These are phyloP conservation scores for Pseudogymnoascus sp. DNA, from an alignment of 2,329 filamentous ascomycete species.

Conservation along the genomic window DNA sequence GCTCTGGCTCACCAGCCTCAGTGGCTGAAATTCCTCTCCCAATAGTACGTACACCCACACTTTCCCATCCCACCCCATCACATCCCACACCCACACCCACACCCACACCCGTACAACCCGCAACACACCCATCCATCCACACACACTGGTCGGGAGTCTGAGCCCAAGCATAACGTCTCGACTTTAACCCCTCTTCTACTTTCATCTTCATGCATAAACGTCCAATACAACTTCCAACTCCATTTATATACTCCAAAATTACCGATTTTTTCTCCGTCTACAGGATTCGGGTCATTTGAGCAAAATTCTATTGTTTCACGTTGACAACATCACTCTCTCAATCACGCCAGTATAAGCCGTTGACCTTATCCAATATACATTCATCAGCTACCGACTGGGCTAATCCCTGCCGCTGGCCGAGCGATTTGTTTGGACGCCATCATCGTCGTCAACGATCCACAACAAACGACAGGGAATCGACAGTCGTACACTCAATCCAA, in stretches of 20 bases:
- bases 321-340: not conserved
- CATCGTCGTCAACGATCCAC: slow-evolving; percentile 6
- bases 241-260: not conserved
- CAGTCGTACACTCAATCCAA: slow-evolving; percentile 1
- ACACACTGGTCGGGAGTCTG: not conserved
- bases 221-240: not conserved
- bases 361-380: not conserved
- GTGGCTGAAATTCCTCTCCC: not conserved
- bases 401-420: slow-evolving; percentile 4
- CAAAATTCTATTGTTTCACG: not conserved
- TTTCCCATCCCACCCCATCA: not conserved
- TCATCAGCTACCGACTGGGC: not conserved
- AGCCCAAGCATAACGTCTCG: not conserved
- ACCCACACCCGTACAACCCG: not conserved
- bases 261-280: not conserved
- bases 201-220: slow-evolving; percentile 7
- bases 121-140: not conserved
- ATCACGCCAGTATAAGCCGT: not conserved
- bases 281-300: not conserved
- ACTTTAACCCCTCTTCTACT: slow-evolving; percentile 2
- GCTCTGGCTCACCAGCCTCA: not conserved
- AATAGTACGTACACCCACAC: not conserved
- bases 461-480: slow-evolving; percentile 4
- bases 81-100: not conserved
- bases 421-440: slow-evolving; percentile 9